Conservation (phyloP, 2,329 filamentous ascomycete species). For the Knufia fluminis region DNA sequence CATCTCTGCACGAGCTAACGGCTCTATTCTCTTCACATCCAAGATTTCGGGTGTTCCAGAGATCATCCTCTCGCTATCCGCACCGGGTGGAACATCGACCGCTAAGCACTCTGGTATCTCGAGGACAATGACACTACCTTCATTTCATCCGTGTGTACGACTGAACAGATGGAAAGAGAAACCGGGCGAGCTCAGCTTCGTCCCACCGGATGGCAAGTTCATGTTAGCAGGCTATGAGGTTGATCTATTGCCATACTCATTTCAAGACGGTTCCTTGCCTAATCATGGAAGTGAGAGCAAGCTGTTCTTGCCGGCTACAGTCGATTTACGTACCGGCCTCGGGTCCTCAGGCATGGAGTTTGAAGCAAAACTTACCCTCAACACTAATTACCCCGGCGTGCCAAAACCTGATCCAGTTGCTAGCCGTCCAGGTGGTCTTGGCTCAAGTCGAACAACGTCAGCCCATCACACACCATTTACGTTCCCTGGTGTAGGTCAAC, state of each 20-base stretch:
- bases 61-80: conserved; percentile 68
- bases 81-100: conserved; percentile 70
- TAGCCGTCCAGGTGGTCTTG: conserved; percentile 17
- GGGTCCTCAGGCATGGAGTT: conserved; percentile 73
- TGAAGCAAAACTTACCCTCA: conserved; percentile 68
- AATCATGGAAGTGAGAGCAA: conserved; percentile 27
- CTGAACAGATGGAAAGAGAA: conserved; percentile 81
- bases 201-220: conserved; percentile 90
- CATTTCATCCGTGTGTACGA: conserved; percentile 92
- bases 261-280: conserved; percentile 46
- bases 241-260: conserved; percentile 68
- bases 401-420: conserved; percentile 32
- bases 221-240: conserved; percentile 91
- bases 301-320: conserved; percentile 69
- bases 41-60: conserved; percentile 94
- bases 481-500: conserved; percentile 28
- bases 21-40: conserved; percentile 86
- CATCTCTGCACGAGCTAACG: conserved; percentile 76
- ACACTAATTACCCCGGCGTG: conserved; percentile 53
- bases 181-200: conserved; percentile 86
- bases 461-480: conserved; percentile 41
- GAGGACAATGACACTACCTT: conserved; percentile 71
- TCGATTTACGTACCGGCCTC: conserved; percentile 73
- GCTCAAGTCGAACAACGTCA: conserved; percentile 34
- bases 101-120: conserved; percentile 38